Evolutionary conservation across 805 yeast species (phyloP).

Genomic region (Zygotorulaspora chibaensis): DNA sequence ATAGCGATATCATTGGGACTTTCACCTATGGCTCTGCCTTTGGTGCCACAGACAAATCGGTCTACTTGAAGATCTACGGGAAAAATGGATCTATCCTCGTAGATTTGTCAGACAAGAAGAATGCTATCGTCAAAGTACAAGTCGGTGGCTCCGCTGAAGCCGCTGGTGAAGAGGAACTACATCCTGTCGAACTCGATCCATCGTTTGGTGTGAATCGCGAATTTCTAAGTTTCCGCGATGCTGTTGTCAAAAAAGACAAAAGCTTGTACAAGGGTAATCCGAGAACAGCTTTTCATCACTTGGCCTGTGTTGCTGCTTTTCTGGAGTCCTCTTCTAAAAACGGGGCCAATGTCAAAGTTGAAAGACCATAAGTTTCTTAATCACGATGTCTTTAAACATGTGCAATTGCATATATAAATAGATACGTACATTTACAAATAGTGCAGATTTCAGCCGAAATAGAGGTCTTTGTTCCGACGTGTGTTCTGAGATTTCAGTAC

Average conservation of each 20-base stretch:
- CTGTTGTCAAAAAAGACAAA: slow-evolving; percentile 62
- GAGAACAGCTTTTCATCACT: slow-evolving; percentile 81
- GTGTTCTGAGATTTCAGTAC: no score
- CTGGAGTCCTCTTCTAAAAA: slow-evolving; percentile 58
- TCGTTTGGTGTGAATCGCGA: slow-evolving; percentile 57
- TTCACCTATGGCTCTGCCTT: slow-evolving; percentile 84
- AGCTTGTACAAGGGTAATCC: slow-evolving; percentile 56
- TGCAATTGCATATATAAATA: not conserved
- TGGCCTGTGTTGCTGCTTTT: slow-evolving; percentile 85
- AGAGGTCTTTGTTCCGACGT: no score
- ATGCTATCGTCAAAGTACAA: slow-evolving; percentile 36
- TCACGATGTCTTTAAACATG: not conserved
- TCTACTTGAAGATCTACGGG: slow-evolving; percentile 70
- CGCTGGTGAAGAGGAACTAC: slow-evolving; percentile 29
- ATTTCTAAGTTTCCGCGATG: slow-evolving; percentile 52
- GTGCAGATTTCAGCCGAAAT: no score
- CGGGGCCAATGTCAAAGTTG: slow-evolving; percentile 50
- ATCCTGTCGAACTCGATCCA: slow-evolving; percentile 39
- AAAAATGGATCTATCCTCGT: slow-evolving; percentile 68
- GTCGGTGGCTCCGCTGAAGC: slow-evolving; percentile 30
- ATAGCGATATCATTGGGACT: slow-evolving; percentile 66
- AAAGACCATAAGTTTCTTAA: slow-evolving; percentile 12
- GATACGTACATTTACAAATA: no score
- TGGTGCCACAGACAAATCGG: slow-evolving; percentile 72
- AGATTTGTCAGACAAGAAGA: slow-evolving; percentile 51